Evolutionary conservation across 208 protist genomes (phyloP).

Genomic region (Endotrypanum monterogeii): DNA sequence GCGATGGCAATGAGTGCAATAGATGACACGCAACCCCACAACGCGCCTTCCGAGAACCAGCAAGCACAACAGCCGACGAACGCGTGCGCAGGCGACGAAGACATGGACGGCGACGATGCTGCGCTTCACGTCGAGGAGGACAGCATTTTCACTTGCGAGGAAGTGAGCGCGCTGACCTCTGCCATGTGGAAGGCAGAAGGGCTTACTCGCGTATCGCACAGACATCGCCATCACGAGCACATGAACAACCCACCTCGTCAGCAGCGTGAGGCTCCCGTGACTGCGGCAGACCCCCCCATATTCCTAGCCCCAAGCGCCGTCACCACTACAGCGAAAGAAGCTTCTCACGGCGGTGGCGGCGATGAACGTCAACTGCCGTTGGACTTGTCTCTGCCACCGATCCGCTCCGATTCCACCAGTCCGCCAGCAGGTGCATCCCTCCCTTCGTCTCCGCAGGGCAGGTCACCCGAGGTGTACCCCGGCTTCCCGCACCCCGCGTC

Average conservation of each 20-base stretch:
- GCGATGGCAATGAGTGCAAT: neutral
- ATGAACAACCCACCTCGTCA: neutral
- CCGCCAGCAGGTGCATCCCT: neutral
- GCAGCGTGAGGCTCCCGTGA: neutral
- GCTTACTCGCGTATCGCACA: constrained; percentile 17
- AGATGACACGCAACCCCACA: neutral
- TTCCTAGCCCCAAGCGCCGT: neutral
- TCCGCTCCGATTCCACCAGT: neutral
- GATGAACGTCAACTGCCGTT: neutral
- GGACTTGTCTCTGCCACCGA: neutral
- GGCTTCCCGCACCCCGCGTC: neutral
- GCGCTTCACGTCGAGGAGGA: neutral
- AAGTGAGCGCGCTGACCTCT: constrained; percentile 21
- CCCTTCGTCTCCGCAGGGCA: neutral
- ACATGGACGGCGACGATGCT: constrained; percentile 2
- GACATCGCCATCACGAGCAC: neutral
- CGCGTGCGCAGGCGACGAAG: neutral
- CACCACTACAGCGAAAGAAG: neutral
- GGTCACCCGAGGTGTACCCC: neutral
- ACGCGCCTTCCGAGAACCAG: neutral
- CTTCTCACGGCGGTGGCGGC: neutral
- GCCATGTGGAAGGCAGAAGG: constrained; percentile 37
- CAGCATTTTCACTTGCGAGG: constrained; percentile 23
- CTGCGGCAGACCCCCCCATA: neutral
- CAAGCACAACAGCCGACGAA: neutral